These are phyloP conservation scores for Fonsecaea pugnacius DNA, from an alignment of 2,329 filamentous ascomycete genomes.

Conservation along the genomic window DNA sequence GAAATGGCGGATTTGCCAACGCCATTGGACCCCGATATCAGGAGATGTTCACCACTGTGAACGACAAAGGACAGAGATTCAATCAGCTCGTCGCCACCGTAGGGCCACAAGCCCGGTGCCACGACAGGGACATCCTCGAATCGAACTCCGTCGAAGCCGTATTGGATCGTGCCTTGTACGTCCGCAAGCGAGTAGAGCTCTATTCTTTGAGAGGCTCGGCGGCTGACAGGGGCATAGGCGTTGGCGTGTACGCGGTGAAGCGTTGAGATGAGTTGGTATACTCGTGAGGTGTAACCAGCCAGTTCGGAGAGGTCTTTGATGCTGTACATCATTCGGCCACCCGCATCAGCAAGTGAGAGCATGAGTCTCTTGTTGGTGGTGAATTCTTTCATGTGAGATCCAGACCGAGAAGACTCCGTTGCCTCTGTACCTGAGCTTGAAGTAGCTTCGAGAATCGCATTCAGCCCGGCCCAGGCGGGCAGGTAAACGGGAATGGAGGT, in stretches of 20 bases:
- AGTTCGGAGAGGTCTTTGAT: constrained; percentile 97
- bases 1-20: constrained; percentile 90
- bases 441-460: constrained; percentile 66
- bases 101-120: constrained; percentile 83
- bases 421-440: constrained; percentile 35
- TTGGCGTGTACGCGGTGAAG: constrained; percentile 91
- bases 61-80: constrained; percentile 89
- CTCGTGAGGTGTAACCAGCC: constrained; percentile 91
- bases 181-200: constrained; percentile 90
- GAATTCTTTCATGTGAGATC: constrained; percentile 94
- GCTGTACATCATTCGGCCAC: constrained; percentile 98
- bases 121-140: constrained; percentile 93
- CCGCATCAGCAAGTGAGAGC: constrained; percentile 94
- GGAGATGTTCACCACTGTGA: constrained; percentile 84
- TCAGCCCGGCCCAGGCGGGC: constrained; percentile 87
- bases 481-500: constrained; percentile 93
- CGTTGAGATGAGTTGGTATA: constrained; percentile 94
- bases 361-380: constrained; percentile 99
- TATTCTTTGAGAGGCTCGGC: constrained; percentile 55
- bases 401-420: constrained; percentile 64
- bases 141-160: constrained; percentile 90
- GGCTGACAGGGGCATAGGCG: constrained; percentile 73
- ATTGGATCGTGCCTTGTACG: constrained; percentile 89
- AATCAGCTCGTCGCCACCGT: constrained; percentile 87
- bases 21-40: constrained; percentile 94